Evolutionary conservation across 352 stramenopile genomes (phyloP), one percentile per base, ranked within the genome.

Genomic region (Bremia lactucae): DNA sequence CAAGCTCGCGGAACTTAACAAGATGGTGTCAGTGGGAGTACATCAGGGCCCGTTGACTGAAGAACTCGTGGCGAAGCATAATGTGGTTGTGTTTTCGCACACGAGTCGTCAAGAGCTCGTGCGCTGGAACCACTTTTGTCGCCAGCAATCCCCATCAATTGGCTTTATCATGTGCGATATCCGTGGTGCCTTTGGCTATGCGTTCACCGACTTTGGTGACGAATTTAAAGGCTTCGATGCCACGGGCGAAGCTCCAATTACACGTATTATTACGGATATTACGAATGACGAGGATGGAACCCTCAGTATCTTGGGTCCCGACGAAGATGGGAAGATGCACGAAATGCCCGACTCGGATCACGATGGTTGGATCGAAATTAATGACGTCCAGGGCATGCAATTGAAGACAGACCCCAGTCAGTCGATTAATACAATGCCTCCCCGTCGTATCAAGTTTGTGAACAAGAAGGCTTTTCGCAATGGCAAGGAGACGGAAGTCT

Each of bases 1-100:
- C 63, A 85, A 83, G 63, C 65, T 96, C 21, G 76, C 83, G 21
- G 87, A 96, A 55, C 67, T 96, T 6, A 96, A 96, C 70, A 90
- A 91, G 57, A 85, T 94, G 68, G 84, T 95, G 45, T 63, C 58
- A 0, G 77, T 96, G 1, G 68, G 62, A 6, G 71, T 93, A 44
- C 72, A 92, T 59, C 52, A 65, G 2, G 84, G 83, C 0, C 35
- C 52, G 18, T 62, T 87, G 9, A 86, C 72, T 2, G 72, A 85
- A 41, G 68, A 65, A 8, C 55, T 83, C 26, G 68, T 87, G 31
- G 67, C 57, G 14, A 57, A 52, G 37, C 82, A 96, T 61, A 82
- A 89, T 22, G 81, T 93, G 36, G 73, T 96, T 24, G 83, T 97
- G 20, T 95, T 95, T 56, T 86, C 81, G 31, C 59, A 86, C 68